Evolutionary conservation across 1,284 basidiomycete genomes (phyloP), one percentile per base, ranked within the genome.

Genomic region (Kwoniella shivajii): DNA sequence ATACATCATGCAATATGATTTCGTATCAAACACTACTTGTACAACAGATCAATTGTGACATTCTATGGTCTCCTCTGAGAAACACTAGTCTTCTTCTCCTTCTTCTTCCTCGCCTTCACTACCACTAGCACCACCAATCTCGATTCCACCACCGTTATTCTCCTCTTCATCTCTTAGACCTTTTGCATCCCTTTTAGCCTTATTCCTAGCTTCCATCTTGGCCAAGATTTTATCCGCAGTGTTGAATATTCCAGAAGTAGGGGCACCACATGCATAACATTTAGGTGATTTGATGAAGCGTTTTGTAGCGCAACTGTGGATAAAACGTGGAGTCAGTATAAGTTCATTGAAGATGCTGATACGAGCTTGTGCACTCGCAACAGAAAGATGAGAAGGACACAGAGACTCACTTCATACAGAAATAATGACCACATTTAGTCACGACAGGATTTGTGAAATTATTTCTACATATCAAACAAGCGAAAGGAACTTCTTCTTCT

Each of bases 391-490:
- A 30, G 20, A 24, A 53, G 22, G 31, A 16, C 26, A 22, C 16
- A 20, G n/a, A 38, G 37, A 34, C 79, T 78, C 60, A 80, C 78
- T 71, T 84, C 54, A 90, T 90, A 79, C 94, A 97, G 75, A 94
- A 99, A 79, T 97, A 98, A 78, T 99, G 96, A 2, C 90, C 91
- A 76, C 96, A 99, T 51, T 90, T 87, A 18, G 96, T 99, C 50
- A 93, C 90, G 62, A 99, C 85, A 5, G 95, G 95, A 69, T 97
- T 92, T 4, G 88, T 92, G 77, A 95, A 99, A 49, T 88, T 88
- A 73, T 98, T 88, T 57, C 94, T 86, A 79, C 96, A 98, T 65
- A 99, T 88, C 64, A 97, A 83, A 78, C 96, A 99, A 11, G 96
- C 95, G 74, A 98, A 99, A 2, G 96, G 96, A 37, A 99, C 84